These are phyloP conservation scores for Panus rudis DNA, from an alignment of 768 basidiomycete species.

Conservation along the genomic window DNA sequence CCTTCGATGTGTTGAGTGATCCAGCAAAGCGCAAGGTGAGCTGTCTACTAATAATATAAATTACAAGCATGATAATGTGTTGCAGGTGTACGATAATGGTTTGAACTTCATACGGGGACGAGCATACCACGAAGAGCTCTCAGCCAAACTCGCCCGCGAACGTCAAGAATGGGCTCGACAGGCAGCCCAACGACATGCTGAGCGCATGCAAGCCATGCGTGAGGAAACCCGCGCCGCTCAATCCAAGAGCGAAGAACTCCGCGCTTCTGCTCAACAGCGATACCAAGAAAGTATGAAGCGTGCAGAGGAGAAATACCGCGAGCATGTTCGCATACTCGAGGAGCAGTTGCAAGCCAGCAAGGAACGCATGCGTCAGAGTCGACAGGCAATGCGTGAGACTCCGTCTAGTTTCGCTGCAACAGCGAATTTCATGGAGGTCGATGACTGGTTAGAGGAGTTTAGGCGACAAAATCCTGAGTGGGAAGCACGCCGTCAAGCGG, in stretches of 20 bases:
- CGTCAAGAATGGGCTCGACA: constrained; percentile 28
- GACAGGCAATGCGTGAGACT: constrained; percentile 13
- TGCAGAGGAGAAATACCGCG: constrained; percentile 22
- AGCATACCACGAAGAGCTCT: constrained; percentile 11
- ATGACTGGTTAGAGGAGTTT: constrained; percentile 50
- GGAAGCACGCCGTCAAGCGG: constrained; percentile 46
- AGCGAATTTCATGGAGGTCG: constrained; percentile 27
- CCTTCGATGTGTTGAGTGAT: constrained; percentile 26
- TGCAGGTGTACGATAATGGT: constrained; percentile 23
- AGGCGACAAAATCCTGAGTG: constrained; percentile 55
- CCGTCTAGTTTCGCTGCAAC: no score
- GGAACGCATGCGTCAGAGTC: constrained; percentile 32
- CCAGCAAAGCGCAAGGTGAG: constrained; percentile 25
- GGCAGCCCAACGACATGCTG: constrained; percentile 41
- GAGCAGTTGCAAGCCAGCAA: constrained; percentile 18
- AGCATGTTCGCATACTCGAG: constrained; percentile 33
- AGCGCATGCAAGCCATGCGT: constrained; percentile 39
- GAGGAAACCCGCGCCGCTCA: constrained; percentile 20
- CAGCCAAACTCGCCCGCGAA: constrained; percentile 19
- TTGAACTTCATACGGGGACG: constrained; percentile 18
- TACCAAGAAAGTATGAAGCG: constrained; percentile 17
- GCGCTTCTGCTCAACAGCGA: constrained; percentile 10
- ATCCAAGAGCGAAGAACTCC: constrained; percentile 8
- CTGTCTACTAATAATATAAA: background rate
- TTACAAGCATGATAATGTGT: background rate